A percentile compares a stretch with the other conserved stretches of the same genome.
These are phyloP conservation scores for Lodderomyces beijingensis DNA, from an alignment of 1,139 yeast genomes.

Conservation along the genomic window DNA sequence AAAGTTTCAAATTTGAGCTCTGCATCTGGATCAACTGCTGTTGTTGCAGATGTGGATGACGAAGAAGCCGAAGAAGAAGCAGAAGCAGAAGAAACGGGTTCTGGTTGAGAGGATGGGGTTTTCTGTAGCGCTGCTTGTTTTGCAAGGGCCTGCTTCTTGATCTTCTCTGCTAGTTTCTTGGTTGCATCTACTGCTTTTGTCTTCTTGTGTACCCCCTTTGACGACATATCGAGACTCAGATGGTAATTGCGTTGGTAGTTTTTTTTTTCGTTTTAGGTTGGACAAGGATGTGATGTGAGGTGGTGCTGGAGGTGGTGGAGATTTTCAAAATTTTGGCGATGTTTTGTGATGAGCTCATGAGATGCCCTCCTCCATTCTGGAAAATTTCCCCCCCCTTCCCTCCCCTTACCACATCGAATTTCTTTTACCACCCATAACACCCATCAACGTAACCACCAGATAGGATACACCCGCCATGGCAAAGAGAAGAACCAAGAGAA, in stretches of 20 bases:
- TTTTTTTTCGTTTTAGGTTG: too few relatives aligned
- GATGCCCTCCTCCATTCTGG: too few relatives aligned
- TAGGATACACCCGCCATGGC: constrained; percentile 37
- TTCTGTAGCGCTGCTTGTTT: constrained; percentile 18
- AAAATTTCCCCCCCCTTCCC: too few relatives aligned
- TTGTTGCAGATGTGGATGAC: neutral
- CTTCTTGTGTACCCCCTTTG: constrained; percentile 14
- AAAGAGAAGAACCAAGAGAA: constrained; percentile 56
- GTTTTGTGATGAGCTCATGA: constrained; percentile 9
- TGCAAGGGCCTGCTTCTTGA: constrained; percentile 49
- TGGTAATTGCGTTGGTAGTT: too few relatives aligned
- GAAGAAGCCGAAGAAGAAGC: constrained; percentile 7
- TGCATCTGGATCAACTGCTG: constrained; percentile 19
- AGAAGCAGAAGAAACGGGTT: constrained; percentile 3
- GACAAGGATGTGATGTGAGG: too few relatives aligned
- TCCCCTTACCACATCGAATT: too few relatives aligned
- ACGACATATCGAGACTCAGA: too few relatives aligned
- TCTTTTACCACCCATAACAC: too few relatives aligned
- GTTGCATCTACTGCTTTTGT: constrained; percentile 21
- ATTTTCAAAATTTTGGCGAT: too few relatives aligned
- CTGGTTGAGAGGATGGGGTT: constrained; percentile 2
- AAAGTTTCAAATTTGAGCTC: constrained; percentile 37
- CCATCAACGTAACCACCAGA: too few relatives aligned
- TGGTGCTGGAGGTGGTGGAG: too few relatives aligned
- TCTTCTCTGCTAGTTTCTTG: constrained; percentile 43